Conservation (phyloP, 208 protist species). For the Crithidia thermophila region DNA sequence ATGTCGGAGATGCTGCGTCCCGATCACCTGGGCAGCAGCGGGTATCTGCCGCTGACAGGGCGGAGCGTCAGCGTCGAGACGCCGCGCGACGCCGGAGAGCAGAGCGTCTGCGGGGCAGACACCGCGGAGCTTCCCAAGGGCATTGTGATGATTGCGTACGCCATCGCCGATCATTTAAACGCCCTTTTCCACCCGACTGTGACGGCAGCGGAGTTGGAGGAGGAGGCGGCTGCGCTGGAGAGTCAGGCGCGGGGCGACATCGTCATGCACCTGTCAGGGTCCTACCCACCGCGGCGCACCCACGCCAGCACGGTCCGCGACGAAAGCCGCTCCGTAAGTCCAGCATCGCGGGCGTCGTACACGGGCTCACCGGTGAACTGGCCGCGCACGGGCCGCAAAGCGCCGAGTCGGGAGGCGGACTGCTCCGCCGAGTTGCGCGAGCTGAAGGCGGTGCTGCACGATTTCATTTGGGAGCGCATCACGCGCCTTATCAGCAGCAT, state of each 20-base stretch:
- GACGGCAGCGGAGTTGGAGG: slow-evolving; percentile 7
- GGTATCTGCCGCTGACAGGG: neutral
- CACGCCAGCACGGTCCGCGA: neutral
- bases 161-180: slow-evolving; percentile 24
- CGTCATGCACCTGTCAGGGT: neutral
- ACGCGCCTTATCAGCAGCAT: slow-evolving; percentile 16
- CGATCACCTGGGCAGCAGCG: neutral
- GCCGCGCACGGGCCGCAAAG: neutral
- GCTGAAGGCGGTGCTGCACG: slow-evolving; percentile 16
- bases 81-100: neutral
- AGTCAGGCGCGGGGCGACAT: neutral
- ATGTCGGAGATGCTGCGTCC: slow-evolving; percentile 7
- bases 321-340: slow-evolving; percentile 3
- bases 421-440: slow-evolving; percentile 8
- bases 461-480: slow-evolving; percentile 28
- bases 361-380: neutral
- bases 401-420: neutral
- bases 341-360: neutral
- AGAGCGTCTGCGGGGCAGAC: slow-evolving; percentile 2
- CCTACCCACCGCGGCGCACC: neutral
- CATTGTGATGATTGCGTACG: slow-evolving; percentile 20
- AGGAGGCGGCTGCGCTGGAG: slow-evolving; percentile 12
- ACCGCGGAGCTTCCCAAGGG: slow-evolving; percentile 15
- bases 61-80: slow-evolving; percentile 11
- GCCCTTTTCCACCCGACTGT: slow-evolving; percentile 20